Conservation (phyloP, 2,329 filamentous ascomycete genomes). For the Calonectria montana region DNA sequence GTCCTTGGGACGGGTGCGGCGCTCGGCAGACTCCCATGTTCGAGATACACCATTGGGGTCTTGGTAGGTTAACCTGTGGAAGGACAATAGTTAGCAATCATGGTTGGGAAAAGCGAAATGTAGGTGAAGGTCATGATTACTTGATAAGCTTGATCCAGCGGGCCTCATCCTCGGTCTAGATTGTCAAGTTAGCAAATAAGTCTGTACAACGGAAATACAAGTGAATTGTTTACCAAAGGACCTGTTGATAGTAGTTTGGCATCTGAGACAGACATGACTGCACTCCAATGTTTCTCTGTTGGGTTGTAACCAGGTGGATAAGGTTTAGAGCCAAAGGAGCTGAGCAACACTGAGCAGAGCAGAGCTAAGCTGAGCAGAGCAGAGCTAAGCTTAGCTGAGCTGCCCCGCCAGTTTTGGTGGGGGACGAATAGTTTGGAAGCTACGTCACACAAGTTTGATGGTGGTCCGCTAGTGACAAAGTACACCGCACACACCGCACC, state of each 20-base stretch:
- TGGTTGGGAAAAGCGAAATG: background rate
- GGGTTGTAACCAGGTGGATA: constrained; percentile 13
- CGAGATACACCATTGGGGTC: constrained; percentile 70
- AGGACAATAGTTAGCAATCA: constrained; percentile 2
- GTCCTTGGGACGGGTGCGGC: constrained; percentile 72
- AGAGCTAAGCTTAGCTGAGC: background rate
- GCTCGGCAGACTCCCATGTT: constrained; percentile 79
- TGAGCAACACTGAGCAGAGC: background rate
- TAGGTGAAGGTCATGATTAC: constrained; percentile 48
- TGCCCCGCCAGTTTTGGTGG: constrained; percentile 33
- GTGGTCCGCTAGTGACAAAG: too few relatives aligned
- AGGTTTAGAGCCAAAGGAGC: constrained; percentile 11
- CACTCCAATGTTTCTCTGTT: background rate
- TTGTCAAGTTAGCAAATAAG: background rate
- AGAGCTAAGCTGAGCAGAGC: background rate
- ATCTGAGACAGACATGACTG: constrained; percentile 54
- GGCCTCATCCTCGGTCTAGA: constrained; percentile 62
- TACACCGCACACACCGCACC: too few relatives aligned
- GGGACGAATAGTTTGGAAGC: constrained; percentile 7
- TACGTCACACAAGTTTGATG: constrained; percentile 19
- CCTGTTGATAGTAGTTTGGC: constrained; percentile 57
- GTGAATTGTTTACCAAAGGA: constrained; percentile 53
- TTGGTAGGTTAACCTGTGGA: constrained; percentile 68
- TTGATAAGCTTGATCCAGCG: constrained; percentile 70
- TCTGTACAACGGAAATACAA: background rate